Base-by-base conservation (phyloP, 140 eudicot species). In the Oenanthe javanica region DNA sequence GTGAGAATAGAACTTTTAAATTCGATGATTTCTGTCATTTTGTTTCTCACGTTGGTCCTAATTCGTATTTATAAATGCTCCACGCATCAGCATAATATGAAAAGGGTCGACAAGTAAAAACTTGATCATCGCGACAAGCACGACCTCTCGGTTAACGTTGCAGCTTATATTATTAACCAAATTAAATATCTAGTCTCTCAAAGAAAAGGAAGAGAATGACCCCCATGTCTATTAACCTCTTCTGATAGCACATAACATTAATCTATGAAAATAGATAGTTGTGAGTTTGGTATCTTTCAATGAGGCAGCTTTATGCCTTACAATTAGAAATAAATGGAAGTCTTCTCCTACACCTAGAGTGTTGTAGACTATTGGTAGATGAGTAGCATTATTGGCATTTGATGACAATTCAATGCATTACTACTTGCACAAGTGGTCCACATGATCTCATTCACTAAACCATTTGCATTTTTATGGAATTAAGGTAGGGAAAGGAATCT, bases 391-490 rank as follows among this genome's bases (percentile, higher is more conserved):
- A 75, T 75, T 75, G 64, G 63, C 79, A 77, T 19, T 54, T 77
- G 71, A 27, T 38, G 54, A 72, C 63, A 75, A 25, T 31, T 63
- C 7, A 74, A 75, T 75, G 80, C 46, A 81, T 46, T 38, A 45
- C 80, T 76, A 80, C 79, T 69, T 82, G 86, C 73, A 59, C 84
- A 76, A 82, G 71, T 76, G 82, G 69, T 76, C 84, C 83, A 80
- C 84, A 80, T 77, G 86, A 80, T 63, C 75, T 51, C 70, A 80
- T 69, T 75, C 70, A 76, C 83, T 38, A 45, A 36, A 63, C 80
- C 83, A 82, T 77, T 59, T 66, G 79, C 79, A 36, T 76, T 76
- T 76, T 76, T 81, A 71, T 79, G 51, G 54, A 36, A 83, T 76
- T 59, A 25, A 66, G 49, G 82, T 49, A 72, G 77, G 61, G 55